Evolutionary conservation across 2,329 filamentous ascomycete genomes (phyloP).

Genomic region (Massarina eburnea): DNA sequence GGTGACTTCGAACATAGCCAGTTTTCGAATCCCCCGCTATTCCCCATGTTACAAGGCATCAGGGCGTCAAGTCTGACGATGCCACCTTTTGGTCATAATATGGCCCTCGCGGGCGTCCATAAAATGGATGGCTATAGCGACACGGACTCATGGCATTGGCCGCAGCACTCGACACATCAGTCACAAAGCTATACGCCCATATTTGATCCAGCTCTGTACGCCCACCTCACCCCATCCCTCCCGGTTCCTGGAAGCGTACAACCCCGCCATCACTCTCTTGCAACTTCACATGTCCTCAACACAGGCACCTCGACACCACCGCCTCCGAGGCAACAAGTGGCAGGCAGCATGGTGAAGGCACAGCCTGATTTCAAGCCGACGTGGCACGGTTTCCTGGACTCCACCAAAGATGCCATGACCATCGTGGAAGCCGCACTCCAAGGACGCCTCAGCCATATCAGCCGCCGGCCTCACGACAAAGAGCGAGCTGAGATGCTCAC

Average conservation of each 20-base stretch:
- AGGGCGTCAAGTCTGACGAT: constrained; percentile 38
- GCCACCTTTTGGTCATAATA: constrained; percentile 38
- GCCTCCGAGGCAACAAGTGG: constrained; percentile 28
- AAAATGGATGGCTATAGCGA: constrained; percentile 38
- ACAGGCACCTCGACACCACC: constrained; percentile 31
- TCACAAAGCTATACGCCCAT: constrained; percentile 26
- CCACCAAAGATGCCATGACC: constrained; percentile 73
- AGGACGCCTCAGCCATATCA: constrained; percentile 72
- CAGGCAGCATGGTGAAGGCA: constrained; percentile 37
- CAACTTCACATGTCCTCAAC: constrained; percentile 29
- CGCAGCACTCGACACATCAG: constrained; percentile 27
- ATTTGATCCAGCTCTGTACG: constrained; percentile 36
- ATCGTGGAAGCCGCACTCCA: constrained; percentile 78
- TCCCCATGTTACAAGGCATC: constrained; percentile 42
- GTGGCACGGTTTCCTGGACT: constrained; percentile 67
- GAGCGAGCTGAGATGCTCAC: constrained; percentile 76
- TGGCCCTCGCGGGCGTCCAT: constrained; percentile 33
- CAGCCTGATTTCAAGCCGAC: constrained; percentile 59
- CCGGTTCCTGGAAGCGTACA: constrained; percentile 22
- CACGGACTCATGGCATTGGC: constrained; percentile 35
- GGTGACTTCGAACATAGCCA: not conserved
- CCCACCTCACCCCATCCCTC: constrained; percentile 24
- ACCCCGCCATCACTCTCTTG: constrained; percentile 33
- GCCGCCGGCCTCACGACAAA: constrained; percentile 81
- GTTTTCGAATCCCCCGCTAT: constrained; percentile 1